Percentiles rank a stretch among this genome's conserved stretches.
These are phyloP conservation scores for Pseudopithomyces chartarum DNA, from an alignment of 2,329 filamentous ascomycete species.

Conservation along the genomic window DNA sequence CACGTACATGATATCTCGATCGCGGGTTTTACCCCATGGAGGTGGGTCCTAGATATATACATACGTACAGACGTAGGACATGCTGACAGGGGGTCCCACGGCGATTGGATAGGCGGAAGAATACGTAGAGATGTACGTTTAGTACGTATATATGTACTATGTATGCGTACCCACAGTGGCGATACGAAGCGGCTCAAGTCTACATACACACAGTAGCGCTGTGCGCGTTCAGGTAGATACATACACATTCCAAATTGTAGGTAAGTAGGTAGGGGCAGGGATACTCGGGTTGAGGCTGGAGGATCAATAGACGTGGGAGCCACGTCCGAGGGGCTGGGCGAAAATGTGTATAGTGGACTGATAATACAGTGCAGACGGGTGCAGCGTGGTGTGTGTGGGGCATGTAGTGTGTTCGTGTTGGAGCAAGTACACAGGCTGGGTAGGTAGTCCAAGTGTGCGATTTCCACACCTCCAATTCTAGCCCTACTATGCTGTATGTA, in stretches of 20 bases:
- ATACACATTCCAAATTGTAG: background rate
- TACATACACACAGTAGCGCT: too few species aligned
- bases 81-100: too few species aligned
- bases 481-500: too few species aligned
- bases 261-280: background rate
- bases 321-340: background rate
- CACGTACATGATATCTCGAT: too few species aligned
- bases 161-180: background rate
- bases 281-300: background rate
- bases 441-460: background rate
- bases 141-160: too few species aligned
- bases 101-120: too few species aligned
- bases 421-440: background rate
- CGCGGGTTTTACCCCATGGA: too few species aligned
- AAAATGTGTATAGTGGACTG: slow-evolving; percentile 8
- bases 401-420: background rate
- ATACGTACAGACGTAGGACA: too few species aligned
- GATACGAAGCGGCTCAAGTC: background rate
- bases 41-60: too few species aligned
- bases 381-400: too few species aligned
- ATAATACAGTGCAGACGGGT: background rate
- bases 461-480: too few species aligned
- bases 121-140: too few species aligned
- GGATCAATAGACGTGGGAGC: background rate
- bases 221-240: background rate